These are phyloP conservation scores for Pyrus hybrid DNA, from an alignment of 331 rosid species.

Conservation along the genomic window DNA sequence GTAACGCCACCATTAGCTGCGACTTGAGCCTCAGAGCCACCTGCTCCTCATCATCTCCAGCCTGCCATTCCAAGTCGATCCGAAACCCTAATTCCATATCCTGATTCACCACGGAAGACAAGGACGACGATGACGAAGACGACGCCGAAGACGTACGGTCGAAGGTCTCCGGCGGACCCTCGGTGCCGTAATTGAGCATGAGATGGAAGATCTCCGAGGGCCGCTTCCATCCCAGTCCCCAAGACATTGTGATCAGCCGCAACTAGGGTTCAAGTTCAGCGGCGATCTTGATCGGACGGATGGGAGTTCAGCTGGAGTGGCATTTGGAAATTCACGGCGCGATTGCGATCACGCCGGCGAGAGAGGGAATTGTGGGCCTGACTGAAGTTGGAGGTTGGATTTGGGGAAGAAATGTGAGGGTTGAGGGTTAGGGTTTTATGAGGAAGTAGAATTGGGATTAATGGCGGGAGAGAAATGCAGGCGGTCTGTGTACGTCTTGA, in stretches of 20 bases:
- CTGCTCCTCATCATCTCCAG: constrained; percentile 91
- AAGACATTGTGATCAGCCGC: constrained; percentile 49
- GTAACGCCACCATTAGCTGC: constrained; percentile 93
- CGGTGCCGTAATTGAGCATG: constrained; percentile 66
- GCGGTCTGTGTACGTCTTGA: not conserved
- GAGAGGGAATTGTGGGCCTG: not conserved
- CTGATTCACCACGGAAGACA: constrained; percentile 33
- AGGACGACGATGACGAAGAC: constrained; percentile 17
- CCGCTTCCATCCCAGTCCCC: constrained; percentile 98
- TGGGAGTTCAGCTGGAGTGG: not conserved
- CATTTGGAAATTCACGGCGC: constrained; percentile 14
- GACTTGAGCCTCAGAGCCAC: constrained; percentile 88
- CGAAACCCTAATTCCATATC: constrained; percentile 78
- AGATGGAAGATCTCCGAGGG: constrained; percentile 86
- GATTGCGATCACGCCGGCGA: not conserved
- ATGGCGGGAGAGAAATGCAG: constrained; percentile 16
- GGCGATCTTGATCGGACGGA: constrained; percentile 13
- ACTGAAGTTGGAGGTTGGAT: not conserved
- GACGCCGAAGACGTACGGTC: constrained; percentile 27
- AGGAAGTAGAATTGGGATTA: not conserved
- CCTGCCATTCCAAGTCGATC: constrained; percentile 87
- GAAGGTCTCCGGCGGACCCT: constrained; percentile 46
- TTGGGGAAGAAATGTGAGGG: not conserved
- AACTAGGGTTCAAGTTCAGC: constrained; percentile 10
- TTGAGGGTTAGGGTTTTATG: constrained; percentile 6